A percentile compares a stretch with the other conserved stretches of the same genome.
phyloP scores from a whole-genome alignment of 352 stramenopile species.

The Globisporangium orthogonon region DNA sequence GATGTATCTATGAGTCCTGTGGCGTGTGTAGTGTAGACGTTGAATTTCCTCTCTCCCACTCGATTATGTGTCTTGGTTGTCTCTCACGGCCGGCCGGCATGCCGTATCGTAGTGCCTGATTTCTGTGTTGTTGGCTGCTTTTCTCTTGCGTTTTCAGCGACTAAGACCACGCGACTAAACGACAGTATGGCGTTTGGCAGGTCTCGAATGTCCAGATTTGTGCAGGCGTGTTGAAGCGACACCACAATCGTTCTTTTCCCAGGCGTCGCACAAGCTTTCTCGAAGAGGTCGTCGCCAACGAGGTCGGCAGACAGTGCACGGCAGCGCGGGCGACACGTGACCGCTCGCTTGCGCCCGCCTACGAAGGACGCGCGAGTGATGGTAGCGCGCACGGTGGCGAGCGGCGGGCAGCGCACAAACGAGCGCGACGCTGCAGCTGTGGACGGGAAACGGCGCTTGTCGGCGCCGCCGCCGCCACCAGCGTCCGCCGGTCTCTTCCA shows the following conservation, averaged over 20 bases:
- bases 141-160: not conserved
- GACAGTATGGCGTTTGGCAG: not conserved
- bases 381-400: not conserved
- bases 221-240: not conserved
- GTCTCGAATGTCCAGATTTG: not conserved
- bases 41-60: not conserved
- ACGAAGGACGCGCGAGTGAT: not conserved
- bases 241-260: not conserved
- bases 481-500: constrained; percentile 24
- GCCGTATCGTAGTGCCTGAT: not conserved
- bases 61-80: not conserved
- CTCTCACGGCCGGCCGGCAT: not conserved
- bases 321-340: not conserved
- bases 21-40: not conserved
- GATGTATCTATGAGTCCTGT: not conserved
- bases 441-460: not conserved
- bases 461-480: not conserved
- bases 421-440: not conserved
- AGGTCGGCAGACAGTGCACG: too few relatives aligned
- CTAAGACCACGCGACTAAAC: not conserved
- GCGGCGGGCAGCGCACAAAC: constrained; percentile 4
- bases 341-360: not conserved
- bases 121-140: not conserved
- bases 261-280: not conserved
- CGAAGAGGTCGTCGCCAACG: too few relatives aligned